These are phyloP conservation scores for Rhodotorula sp. DNA, from an alignment of 1,284 basidiomycete genomes.

Conservation along the genomic window DNA sequence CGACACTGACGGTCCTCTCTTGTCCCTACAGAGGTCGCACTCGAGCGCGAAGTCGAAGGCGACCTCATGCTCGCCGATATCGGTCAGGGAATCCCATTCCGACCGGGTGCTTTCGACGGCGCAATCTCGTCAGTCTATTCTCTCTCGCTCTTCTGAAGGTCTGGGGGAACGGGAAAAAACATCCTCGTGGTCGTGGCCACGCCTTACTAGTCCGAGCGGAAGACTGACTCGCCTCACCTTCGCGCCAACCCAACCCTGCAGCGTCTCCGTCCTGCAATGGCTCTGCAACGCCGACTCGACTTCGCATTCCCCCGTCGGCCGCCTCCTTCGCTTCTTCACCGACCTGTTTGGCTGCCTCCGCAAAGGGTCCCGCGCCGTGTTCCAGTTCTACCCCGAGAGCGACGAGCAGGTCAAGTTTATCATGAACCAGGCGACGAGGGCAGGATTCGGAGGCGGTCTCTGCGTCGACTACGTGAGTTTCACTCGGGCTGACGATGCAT, in stretches of 20 bases:
- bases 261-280: constrained; percentile 98
- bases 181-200: no score
- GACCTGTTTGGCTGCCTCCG: constrained; percentile 88
- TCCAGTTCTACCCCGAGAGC: constrained; percentile 93
- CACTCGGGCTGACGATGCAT: neutral
- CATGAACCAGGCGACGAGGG: constrained; percentile 85
- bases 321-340: constrained; percentile 90
- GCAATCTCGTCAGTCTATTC: constrained; percentile 73
- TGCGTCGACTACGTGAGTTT: constrained; percentile 76
- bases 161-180: neutral
- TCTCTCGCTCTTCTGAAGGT: constrained; percentile 1
- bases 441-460: constrained; percentile 94
- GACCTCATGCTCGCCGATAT: constrained; percentile 62
- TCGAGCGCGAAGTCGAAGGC: constrained; percentile 89
- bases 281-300: constrained; percentile 94
- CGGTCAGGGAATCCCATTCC: constrained; percentile 63
- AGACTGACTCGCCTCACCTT: neutral
- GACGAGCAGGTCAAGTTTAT: constrained; percentile 96
- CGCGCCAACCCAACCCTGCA: constrained; percentile 47
- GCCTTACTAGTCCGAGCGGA: no score
- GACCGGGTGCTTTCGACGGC: constrained; percentile 95
- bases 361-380: constrained; percentile 87
- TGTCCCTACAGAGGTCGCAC: constrained; percentile 73
- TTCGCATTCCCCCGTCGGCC: constrained; percentile 86
- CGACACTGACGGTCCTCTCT: neutral